Percentiles rank a stretch among this genome's conserved stretches.
phyloP scores from a whole-genome alignment of 1,284 basidiomycete species.

The Ganoderma meredithae region DNA sequence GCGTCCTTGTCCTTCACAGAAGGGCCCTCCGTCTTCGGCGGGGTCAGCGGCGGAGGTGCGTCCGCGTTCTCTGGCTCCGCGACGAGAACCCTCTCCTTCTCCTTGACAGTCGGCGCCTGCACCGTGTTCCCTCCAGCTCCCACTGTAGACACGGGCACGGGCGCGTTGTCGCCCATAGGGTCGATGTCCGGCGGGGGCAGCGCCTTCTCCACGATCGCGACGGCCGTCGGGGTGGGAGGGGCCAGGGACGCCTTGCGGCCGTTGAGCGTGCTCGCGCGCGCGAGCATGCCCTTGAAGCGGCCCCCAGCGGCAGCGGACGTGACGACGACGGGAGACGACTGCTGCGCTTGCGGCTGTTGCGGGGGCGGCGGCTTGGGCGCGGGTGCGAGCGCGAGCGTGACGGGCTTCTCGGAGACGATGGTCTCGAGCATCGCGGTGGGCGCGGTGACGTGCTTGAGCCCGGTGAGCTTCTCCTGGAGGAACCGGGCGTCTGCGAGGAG shows the following conservation, averaged over 20 bases:
- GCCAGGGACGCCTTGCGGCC: conserved; percentile 27
- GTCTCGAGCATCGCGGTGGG: conserved; percentile 83
- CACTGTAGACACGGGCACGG: background rate
- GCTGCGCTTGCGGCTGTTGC: conserved; percentile 16
- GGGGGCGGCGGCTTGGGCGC: conserved; percentile 41
- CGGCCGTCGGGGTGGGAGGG: background rate
- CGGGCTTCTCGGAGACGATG: conserved; percentile 77
- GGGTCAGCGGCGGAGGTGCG: conserved; percentile 14
- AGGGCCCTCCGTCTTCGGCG: conserved; percentile 13
- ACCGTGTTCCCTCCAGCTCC: background rate
- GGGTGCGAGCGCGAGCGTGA: conserved; percentile 32
- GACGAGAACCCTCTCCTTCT: conserved; percentile 21
- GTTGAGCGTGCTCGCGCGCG: conserved; percentile 35
- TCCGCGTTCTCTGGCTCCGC: conserved; percentile 12
- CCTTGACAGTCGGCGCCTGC: conserved; percentile 5
- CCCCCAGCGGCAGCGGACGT: conserved; percentile 2
- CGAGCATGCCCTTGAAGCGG: conserved; percentile 41
- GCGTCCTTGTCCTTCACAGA: conserved; percentile 8
- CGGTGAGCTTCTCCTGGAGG: conserved; percentile 76
- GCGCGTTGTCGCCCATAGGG: conserved; percentile 25
- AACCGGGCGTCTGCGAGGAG: conserved; percentile 81
- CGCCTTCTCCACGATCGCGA: conserved; percentile 30
- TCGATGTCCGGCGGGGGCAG: conserved; percentile 25
- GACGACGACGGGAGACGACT: background rate
- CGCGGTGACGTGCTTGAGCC: conserved; percentile 71